These are phyloP conservation scores for Colletotrichum trifolii DNA, from an alignment of 2,329 filamentous ascomycete genomes.

Conservation along the genomic window DNA sequence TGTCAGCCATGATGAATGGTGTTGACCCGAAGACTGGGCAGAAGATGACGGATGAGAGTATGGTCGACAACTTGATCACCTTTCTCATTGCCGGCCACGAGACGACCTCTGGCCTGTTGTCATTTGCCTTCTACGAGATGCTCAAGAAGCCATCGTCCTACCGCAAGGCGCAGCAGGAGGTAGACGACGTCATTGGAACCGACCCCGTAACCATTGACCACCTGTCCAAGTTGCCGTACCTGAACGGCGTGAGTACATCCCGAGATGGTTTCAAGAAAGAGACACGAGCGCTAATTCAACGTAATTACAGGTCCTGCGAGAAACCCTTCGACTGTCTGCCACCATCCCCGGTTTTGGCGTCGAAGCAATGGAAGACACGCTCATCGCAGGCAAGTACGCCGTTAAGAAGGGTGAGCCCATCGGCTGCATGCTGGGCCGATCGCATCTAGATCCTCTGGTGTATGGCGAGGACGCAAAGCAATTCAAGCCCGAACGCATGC, in stretches of 20 bases:
- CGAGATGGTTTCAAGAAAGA: background rate
- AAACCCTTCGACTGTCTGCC: constrained; percentile 53
- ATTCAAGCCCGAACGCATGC: constrained; percentile 72
- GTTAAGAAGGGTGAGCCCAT: constrained; percentile 58
- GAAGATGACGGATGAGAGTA: constrained; percentile 66
- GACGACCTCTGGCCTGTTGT: constrained; percentile 75
- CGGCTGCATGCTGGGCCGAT: constrained; percentile 55
- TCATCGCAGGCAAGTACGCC: constrained; percentile 65
- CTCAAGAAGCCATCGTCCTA: constrained; percentile 71
- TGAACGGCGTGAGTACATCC: constrained; percentile 58
- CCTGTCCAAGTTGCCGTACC: constrained; percentile 70
- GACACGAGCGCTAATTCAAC: constrained; percentile 16
- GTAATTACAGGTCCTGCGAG: constrained; percentile 59
- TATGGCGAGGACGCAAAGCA: constrained; percentile 67
- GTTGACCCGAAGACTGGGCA: constrained; percentile 73
- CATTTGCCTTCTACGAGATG: constrained; percentile 74
- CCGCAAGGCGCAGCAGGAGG: constrained; percentile 72
- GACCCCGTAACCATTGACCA: constrained; percentile 67
- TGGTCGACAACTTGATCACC: constrained; percentile 75
- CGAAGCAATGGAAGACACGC: constrained; percentile 51
- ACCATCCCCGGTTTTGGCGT: constrained; percentile 43
- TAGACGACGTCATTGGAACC: constrained; percentile 72
- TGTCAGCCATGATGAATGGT: constrained; percentile 74
- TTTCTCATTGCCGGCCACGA: constrained; percentile 77
- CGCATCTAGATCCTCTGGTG: constrained; percentile 66